These are phyloP conservation scores for Fusarium sublunatum DNA, from an alignment of 2,329 filamentous ascomycete genomes.

Conservation along the genomic window DNA sequence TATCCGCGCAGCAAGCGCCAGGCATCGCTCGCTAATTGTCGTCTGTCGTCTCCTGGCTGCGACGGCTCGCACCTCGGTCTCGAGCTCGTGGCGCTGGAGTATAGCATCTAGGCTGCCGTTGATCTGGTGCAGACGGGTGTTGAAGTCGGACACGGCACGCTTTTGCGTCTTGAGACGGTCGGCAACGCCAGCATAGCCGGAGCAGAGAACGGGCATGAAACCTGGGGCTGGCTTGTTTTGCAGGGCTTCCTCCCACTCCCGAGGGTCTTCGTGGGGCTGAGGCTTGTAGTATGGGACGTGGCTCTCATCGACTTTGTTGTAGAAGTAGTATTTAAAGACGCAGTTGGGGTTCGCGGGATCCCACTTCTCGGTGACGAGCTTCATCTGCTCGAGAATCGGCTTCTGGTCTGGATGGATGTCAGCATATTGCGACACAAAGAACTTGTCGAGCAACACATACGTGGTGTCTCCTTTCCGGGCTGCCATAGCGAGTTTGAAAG, in stretches of 20 bases:
- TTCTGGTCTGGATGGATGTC: conserved; percentile 65
- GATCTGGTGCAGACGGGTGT: conserved; percentile 80
- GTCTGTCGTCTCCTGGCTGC: conserved; percentile 79
- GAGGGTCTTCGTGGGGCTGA: conserved; percentile 74
- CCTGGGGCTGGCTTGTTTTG: conserved; percentile 80
- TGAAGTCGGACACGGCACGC: conserved; percentile 75
- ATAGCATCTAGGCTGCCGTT: conserved; percentile 78
- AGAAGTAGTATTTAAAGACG: conserved; percentile 85
- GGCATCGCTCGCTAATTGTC: conserved; percentile 76
- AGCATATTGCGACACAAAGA: conserved; percentile 4
- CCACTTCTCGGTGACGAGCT: conserved; percentile 78
- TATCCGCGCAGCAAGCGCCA: conserved; percentile 80
- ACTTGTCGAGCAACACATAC: conserved; percentile 50
- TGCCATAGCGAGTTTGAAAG: conserved; percentile 65
- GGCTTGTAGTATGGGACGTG: conserved; percentile 82
- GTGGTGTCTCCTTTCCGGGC: conserved; percentile 61
- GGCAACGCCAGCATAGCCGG: conserved; percentile 77
- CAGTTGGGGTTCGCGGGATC: conserved; percentile 74
- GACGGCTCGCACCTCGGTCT: conserved; percentile 77
- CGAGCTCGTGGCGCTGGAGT: conserved; percentile 79
- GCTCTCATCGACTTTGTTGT: conserved; percentile 82
- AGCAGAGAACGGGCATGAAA: conserved; percentile 80
- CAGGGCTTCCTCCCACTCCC: conserved; percentile 86
- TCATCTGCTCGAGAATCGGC: conserved; percentile 79
- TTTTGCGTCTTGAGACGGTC: conserved; percentile 79